A percentile compares a stretch with the other conserved stretches of the same genome.
phyloP scores from a whole-genome alignment of 2,329 filamentous ascomycete genomes.

The Monosporascus sp. region DNA sequence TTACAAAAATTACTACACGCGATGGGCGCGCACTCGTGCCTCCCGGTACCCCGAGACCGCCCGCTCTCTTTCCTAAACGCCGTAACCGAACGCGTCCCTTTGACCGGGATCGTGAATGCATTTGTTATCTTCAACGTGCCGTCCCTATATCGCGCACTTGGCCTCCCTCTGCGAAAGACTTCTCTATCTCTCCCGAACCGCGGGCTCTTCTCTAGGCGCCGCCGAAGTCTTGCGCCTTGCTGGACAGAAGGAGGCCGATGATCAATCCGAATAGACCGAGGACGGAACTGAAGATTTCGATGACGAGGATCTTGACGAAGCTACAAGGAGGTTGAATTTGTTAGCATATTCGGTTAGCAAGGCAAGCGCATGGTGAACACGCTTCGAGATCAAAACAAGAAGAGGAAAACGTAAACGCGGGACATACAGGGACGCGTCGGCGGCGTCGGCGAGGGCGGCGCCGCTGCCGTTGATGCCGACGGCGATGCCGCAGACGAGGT shows the following conservation, averaged over 20 bases:
- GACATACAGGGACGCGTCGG: constrained; percentile 80
- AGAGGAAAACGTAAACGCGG: constrained; percentile 9
- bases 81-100: neutral
- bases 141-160: neutral
- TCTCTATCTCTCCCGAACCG: neutral
- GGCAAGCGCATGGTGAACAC: neutral
- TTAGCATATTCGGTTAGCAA: constrained; percentile 14
- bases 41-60: neutral
- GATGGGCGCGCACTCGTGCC: neutral
- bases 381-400: neutral
- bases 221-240: constrained; percentile 74
- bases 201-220: constrained; percentile 7
- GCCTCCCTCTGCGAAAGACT: neutral
- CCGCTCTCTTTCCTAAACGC: neutral
- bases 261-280: constrained; percentile 95
- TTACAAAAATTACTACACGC: neutral
- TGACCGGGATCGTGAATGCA: neutral
- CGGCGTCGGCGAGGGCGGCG: constrained; percentile 91
- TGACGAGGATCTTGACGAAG: constrained; percentile 97
- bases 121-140: neutral
- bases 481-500: constrained; percentile 90
- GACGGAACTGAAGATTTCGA: constrained; percentile 98
- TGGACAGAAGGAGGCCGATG: constrained; percentile 80
- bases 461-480: constrained; percentile 98
- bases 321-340: constrained; percentile 37